Evolutionary conservation across 352 stramenopile species (phyloP), one percentile per base, ranked within the genome.

Genomic region (Elongisporangium anandrum): DNA sequence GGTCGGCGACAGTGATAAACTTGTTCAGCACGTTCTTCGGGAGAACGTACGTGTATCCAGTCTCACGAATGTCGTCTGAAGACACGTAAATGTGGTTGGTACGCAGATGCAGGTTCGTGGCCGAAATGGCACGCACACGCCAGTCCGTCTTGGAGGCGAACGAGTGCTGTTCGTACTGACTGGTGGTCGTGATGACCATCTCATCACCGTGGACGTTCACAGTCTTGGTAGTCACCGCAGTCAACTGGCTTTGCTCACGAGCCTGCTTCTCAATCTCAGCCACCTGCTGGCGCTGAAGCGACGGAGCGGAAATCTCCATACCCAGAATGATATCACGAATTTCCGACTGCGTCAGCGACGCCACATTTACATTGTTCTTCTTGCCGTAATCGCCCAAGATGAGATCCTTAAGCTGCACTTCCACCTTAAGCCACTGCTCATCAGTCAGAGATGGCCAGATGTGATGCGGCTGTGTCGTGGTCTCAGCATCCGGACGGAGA

Each of bases 351-450:
- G 98, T 99, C 61, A 99, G 79, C 54, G 96, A 99, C 17, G 96
- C 97, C 9, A 99, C 97, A 75, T 99, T 99, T 26, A 99, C 97
- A 70, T 99, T 99, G 79, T 99, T 99, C 73, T 99, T 99, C 79
- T 99, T 99, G 59, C 97, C 97, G 66, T 99, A 99, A 72, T 99
- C 97, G 21, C 90, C 97, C 52, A 99, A 76, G 60, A 99, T 99
- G 34, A 99, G 72, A 66, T 99, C 97, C 79, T 99, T 99, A 6
- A 99, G 70, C 50, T 97, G 87, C 61, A 99, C 96, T 86, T 99
- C 98, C 5, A 99, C 91, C 81, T 99, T 99, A 54, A 99, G 96
- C 98, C 98, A 99, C 73, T 99, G 95, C 63, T 99, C 97, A 76
- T 99, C 97, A 3, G 95, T 98, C 19, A 99, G 79, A 45, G 90